phyloP scores from a whole-genome alignment of 2,329 filamentous ascomycete species.

The Pseudocercospora crystallina region DNA sequence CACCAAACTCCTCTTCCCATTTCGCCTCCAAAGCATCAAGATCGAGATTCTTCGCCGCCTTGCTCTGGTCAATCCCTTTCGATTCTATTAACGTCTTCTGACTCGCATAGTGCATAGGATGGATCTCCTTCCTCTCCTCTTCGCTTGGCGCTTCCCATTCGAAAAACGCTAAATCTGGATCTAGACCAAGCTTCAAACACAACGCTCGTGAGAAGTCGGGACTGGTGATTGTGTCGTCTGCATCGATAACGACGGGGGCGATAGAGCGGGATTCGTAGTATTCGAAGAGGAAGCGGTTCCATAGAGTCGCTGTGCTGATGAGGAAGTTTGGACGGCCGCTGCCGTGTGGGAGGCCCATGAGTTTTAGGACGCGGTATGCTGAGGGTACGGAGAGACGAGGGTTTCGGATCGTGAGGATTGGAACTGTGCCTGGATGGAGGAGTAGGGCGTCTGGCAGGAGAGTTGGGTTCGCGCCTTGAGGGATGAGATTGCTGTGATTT shows the following conservation, averaged over 20 bases:
- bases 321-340: constrained; percentile 9
- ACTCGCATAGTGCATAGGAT: constrained; percentile 8
- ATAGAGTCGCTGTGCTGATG: constrained; percentile 30
- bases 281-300: constrained; percentile 7
- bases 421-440: constrained; percentile 21
- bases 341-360: constrained; percentile 11
- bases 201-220: constrained; percentile 16
- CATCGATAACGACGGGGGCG: constrained; percentile 38
- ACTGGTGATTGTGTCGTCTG: constrained; percentile 30
- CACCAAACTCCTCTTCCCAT: constrained; percentile 1
- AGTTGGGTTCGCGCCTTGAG: constrained; percentile 22
- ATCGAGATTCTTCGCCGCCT: constrained; percentile 1
- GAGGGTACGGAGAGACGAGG: constrained; percentile 43
- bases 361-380: constrained; percentile 31
- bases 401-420: constrained; percentile 27
- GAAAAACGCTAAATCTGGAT: constrained; percentile 33
- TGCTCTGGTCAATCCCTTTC: neutral
- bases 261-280: constrained; percentile 37
- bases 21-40: neutral
- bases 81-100: constrained; percentile 8
- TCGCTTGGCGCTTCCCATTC: neutral
- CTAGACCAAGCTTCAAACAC: constrained; percentile 32
- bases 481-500: neutral
- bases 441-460: constrained; percentile 40
- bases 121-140: neutral